These are phyloP conservation scores for Jackrogersella multiformis DNA, from an alignment of 495 filamentous ascomycete species.

Conservation along the genomic window DNA sequence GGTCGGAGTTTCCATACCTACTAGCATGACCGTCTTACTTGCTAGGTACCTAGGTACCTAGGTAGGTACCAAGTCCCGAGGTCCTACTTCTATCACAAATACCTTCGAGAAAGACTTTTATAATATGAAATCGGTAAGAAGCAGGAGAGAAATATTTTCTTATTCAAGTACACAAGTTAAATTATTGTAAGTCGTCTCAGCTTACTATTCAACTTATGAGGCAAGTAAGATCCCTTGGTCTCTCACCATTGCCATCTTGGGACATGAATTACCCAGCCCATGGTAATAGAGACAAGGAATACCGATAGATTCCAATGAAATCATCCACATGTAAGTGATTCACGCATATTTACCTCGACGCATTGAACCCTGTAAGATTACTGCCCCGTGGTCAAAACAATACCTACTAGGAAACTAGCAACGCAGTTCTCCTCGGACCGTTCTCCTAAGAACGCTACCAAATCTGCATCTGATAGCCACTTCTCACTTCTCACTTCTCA, in stretches of 20 bases:
- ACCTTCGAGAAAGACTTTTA: background rate
- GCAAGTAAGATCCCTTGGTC: background rate
- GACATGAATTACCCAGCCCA: background rate
- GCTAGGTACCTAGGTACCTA: too few relatives aligned
- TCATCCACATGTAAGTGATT: background rate
- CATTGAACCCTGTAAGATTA: background rate
- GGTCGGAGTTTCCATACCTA: slow-evolving; percentile 26
- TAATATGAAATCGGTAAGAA: background rate
- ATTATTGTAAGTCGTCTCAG: background rate
- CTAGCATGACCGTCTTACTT: background rate
- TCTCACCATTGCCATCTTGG: too few relatives aligned
- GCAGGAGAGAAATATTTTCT: background rate
- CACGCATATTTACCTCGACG: background rate
- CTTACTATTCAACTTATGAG: background rate
- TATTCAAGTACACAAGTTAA: slow-evolving; percentile 3
- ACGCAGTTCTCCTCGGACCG: too few relatives aligned
- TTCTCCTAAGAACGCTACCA: too few relatives aligned
- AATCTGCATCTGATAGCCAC: background rate
- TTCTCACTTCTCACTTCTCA: background rate
- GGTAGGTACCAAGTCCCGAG: too few relatives aligned
- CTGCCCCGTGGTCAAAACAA: too few relatives aligned
- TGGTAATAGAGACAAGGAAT: background rate
- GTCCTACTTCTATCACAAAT: slow-evolving; percentile 10
- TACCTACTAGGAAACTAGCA: too few relatives aligned
- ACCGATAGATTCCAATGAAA: background rate